Evolutionary conservation across 2,329 filamentous ascomycete genomes (phyloP).

Genomic region (Colletotrichum sp.): DNA sequence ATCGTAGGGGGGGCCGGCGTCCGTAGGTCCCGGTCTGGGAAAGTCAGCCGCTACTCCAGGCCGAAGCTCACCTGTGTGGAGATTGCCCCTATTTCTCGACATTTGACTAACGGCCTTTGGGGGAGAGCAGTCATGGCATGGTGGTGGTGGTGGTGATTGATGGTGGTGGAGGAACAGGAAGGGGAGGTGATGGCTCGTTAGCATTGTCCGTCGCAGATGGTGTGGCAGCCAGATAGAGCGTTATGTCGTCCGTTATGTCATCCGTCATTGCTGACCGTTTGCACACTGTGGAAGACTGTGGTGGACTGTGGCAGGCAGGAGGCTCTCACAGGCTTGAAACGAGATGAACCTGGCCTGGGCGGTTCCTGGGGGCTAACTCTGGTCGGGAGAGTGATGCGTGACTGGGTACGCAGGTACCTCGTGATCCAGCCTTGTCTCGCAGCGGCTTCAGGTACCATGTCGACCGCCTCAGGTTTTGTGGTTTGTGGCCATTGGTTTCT

Average conservation of each 20-base stretch:
- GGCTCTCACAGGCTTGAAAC: constrained; percentile 15
- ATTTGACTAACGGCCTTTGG: constrained; percentile 1
- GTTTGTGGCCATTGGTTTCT: background rate
- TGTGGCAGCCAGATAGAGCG: background rate
- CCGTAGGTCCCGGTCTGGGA: constrained; percentile 15
- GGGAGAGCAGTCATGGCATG: background rate
- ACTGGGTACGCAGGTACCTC: background rate
- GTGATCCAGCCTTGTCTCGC: background rate
- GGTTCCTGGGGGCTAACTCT: background rate
- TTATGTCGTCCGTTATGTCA: background rate
- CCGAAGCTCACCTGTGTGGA: constrained; percentile 10
- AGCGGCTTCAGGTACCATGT: background rate
- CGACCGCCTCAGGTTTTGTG: background rate
- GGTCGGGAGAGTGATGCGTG: background rate
- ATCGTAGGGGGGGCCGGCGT: background rate
- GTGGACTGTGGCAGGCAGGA: background rate
- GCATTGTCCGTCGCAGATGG: background rate
- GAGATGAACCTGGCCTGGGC: constrained; percentile 12
- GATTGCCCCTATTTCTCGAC: constrained; percentile 19
- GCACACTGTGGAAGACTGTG: background rate
- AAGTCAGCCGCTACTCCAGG: constrained; percentile 10
- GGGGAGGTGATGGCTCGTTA: background rate
- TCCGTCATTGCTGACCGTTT: no score
- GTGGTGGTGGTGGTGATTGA: background rate
- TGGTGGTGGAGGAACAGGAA: background rate